Percentiles rank a stretch among this genome's conserved stretches.
Conservation (phyloP, 768 basidiomycete genomes). For the Suillus variegatus region DNA sequence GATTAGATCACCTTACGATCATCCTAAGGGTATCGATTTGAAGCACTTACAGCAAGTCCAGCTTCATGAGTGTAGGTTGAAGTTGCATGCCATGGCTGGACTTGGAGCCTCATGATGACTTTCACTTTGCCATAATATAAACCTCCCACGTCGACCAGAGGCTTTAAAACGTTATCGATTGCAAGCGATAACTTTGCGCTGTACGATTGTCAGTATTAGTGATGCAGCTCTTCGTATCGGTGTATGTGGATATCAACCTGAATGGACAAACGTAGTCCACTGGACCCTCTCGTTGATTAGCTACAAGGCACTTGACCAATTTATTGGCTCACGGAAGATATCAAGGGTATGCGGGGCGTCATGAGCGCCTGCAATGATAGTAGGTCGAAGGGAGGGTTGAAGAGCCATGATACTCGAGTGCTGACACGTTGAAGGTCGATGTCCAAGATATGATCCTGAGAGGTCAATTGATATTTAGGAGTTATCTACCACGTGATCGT, state of each 20-base stretch:
- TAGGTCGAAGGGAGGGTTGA: constrained; percentile 68
- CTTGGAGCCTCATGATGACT: constrained; percentile 66
- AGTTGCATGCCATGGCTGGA: constrained; percentile 80
- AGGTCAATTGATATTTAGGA: neutral
- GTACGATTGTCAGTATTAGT: neutral
- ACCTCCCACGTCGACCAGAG: constrained; percentile 56
- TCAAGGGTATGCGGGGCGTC: constrained; percentile 79
- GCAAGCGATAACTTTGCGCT: constrained; percentile 63
- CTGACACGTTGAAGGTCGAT: constrained; percentile 11
- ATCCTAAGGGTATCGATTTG: neutral
- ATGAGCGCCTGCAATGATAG: constrained; percentile 58
- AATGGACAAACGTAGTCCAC: constrained; percentile 90
- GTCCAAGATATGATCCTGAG: neutral
- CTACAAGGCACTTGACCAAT: neutral
- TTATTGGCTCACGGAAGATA: constrained; percentile 60
- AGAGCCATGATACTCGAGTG: constrained; percentile 60
- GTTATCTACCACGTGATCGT: neutral
- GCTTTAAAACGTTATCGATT: constrained; percentile 62
- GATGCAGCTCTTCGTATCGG: neutral
- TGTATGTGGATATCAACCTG: constrained; percentile 43
- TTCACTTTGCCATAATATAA: constrained; percentile 75
- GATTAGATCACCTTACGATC: neutral
- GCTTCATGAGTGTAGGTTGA: constrained; percentile 83
- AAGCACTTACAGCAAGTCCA: constrained; percentile 63
- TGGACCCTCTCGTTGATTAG: constrained; percentile 24